Conservation (phyloP, 2,329 filamentous ascomycete species). For the Talaromyces sp. region DNA sequence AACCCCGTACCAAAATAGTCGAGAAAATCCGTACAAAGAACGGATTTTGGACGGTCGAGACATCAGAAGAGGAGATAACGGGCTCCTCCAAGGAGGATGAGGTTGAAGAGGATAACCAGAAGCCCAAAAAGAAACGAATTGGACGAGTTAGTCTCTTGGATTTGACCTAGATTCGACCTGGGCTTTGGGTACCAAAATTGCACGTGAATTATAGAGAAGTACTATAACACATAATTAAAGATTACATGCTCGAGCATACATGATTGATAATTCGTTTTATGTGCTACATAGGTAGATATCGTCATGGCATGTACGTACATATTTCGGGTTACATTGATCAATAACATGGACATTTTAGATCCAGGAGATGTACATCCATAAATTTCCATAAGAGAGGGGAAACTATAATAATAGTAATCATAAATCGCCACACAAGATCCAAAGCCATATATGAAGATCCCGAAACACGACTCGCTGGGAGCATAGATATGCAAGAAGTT, state of each 20-base stretch:
- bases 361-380: background rate
- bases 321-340: background rate
- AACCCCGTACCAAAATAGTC: conserved; percentile 3
- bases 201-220: too few relatives aligned
- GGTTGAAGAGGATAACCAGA: conserved; percentile 5
- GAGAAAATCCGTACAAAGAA: conserved; percentile 17
- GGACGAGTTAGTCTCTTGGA: conserved; percentile 30
- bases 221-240: background rate
- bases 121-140: conserved; percentile 22
- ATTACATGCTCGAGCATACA: background rate
- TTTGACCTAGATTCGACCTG: conserved; percentile 13
- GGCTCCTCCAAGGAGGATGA: conserved; percentile 11
- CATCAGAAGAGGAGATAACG: background rate
- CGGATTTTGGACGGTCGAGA: conserved; percentile 21
- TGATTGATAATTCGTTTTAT: background rate
- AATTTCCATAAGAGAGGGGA: background rate
- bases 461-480: background rate
- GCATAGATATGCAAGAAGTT: background rate
- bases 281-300: background rate
- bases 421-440: background rate
- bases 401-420: background rate
- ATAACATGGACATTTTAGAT: background rate
- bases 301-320: background rate
- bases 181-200: background rate
- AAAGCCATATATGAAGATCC: background rate